phyloP scores from a whole-genome alignment of 805 yeast genomes.

The Candida ipomoeae region DNA sequence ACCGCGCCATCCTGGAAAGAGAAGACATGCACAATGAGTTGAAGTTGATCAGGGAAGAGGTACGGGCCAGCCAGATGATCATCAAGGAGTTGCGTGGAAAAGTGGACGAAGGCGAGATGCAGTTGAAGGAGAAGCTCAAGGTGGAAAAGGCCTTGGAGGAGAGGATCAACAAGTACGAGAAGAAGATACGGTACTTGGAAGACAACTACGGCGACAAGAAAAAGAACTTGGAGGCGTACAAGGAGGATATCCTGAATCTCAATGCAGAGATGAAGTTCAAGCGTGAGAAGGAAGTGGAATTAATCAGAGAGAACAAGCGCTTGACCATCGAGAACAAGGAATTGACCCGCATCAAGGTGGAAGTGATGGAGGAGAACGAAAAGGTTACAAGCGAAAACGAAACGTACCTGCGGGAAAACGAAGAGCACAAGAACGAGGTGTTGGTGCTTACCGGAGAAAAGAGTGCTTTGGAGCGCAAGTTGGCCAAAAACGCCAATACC shows the following conservation, averaged over 20 bases:
- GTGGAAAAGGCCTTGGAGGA: slow-evolving; percentile 7
- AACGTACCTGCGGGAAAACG: slow-evolving; percentile 29
- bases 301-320: slow-evolving; percentile 61
- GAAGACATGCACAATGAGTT: slow-evolving; percentile 55
- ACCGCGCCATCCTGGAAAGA: slow-evolving; percentile 46
- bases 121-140: slow-evolving; percentile 21
- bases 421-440: slow-evolving; percentile 25
- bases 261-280: slow-evolving; percentile 51
- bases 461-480: slow-evolving; percentile 34
- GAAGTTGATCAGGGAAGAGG: slow-evolving; percentile 48
- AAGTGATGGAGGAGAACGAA: slow-evolving; percentile 30
- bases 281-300: slow-evolving; percentile 60
- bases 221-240: slow-evolving; percentile 27
- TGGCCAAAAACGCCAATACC: slow-evolving; percentile 41
- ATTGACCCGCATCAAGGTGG: slow-evolving; percentile 22
- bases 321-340: slow-evolving; percentile 59
- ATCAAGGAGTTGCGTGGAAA: slow-evolving; percentile 40
- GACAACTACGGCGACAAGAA: slow-evolving; percentile 24
- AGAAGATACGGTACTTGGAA: slow-evolving; percentile 22
- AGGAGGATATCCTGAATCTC: slow-evolving; percentile 50
- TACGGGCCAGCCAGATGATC: slow-evolving; percentile 50
- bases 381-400: slow-evolving; percentile 41
- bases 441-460: slow-evolving; percentile 33
- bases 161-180: slow-evolving; percentile 21
- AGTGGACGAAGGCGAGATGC: slow-evolving; percentile 25